A percentile compares a stretch with the other conserved stretches of the same genome.
phyloP scores from a whole-genome alignment of 2,329 filamentous ascomycete genomes.

The Hypoxylon sp. region DNA sequence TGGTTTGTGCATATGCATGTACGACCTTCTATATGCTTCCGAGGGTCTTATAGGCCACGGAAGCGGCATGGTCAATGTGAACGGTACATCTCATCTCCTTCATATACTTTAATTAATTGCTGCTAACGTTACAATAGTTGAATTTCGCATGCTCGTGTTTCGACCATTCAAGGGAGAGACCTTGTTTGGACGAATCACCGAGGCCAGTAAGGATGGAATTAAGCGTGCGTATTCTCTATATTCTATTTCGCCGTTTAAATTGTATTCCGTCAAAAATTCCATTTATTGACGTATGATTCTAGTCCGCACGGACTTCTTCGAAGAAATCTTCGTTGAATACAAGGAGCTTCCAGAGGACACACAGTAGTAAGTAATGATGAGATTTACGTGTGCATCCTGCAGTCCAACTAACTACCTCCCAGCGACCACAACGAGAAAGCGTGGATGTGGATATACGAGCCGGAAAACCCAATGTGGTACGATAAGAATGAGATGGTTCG shows the following conservation, averaged over 20 bases:
- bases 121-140: slow-evolving; percentile 64
- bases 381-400: slow-evolving; percentile 36
- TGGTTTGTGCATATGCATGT: slow-evolving; percentile 91
- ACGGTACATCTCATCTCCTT: slow-evolving; percentile 72
- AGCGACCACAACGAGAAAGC: slow-evolving; percentile 79
- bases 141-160: slow-evolving; percentile 93
- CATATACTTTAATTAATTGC: neutral
- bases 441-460: slow-evolving; percentile 81
- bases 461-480: slow-evolving; percentile 77
- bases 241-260: neutral
- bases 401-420: slow-evolving; percentile 38
- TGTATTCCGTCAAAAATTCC: too few relatives aligned
- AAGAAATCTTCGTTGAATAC: slow-evolving; percentile 84
- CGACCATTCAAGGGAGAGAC: slow-evolving; percentile 96
- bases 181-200: slow-evolving; percentile 83
- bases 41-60: slow-evolving; percentile 95
- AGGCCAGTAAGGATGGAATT: slow-evolving; percentile 75
- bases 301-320: slow-evolving; percentile 92
- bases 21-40: slow-evolving; percentile 87
- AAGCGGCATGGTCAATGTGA: slow-evolving; percentile 91
- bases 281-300: slow-evolving; percentile 12
- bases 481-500: slow-evolving; percentile 90
- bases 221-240: slow-evolving; percentile 67
- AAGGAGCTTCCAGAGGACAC: slow-evolving; percentile 78
- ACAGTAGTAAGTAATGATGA: slow-evolving; percentile 69